A percentile compares a stretch with the other conserved stretches of the same genome.
Conservation (phyloP, 257 asterid genomes). For the Leonotis leonurus region DNA sequence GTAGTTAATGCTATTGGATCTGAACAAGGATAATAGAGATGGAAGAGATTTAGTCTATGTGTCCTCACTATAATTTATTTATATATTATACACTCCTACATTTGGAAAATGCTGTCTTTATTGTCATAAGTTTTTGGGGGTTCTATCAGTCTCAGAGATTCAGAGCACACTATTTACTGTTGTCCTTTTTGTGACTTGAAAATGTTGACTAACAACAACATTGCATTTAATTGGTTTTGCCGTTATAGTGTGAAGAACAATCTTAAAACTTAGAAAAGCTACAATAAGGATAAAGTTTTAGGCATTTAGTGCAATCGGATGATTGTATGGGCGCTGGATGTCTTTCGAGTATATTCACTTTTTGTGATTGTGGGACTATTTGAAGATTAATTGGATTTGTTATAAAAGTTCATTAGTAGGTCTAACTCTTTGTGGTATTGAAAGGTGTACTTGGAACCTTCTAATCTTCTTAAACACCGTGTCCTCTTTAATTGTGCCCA, state of each 20-base stretch:
- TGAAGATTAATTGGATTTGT: neutral
- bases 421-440: neutral
- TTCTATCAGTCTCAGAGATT: no score
- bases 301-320: neutral
- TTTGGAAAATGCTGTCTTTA: neutral
- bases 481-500: no score
- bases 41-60: neutral
- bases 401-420: neutral
- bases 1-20: neutral
- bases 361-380: neutral
- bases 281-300: neutral
- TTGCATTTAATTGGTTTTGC: neutral
- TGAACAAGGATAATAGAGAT: neutral
- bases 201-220: neutral
- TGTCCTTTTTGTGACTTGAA: neutral
- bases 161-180: neutral
- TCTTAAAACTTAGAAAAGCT: neutral
- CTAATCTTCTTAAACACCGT: neutral
- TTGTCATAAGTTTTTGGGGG: neutral
- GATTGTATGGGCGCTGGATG: neutral
- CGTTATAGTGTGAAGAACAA: neutral
- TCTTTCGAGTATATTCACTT: neutral
- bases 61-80: neutral
- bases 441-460: neutral
- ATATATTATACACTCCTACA: neutral